Evolutionary conservation across 345 rosid species (phyloP), one percentile per base, ranked within the genome.

Genomic region (Eucalyptus tenuipes): DNA sequence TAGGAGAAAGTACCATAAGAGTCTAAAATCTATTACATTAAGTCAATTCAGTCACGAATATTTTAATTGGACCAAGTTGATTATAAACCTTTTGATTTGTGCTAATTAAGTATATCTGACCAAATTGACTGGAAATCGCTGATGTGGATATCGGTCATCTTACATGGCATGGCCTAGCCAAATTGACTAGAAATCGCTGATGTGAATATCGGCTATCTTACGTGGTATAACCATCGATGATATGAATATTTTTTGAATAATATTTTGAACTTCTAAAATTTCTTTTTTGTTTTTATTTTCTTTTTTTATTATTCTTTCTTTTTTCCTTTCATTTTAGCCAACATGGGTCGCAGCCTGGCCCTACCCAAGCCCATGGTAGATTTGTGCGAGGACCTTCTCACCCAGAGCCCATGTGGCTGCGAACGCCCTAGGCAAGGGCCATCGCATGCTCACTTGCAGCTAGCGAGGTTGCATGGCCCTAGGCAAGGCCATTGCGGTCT

Each of bases 181-280:
- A 0, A 55, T 24, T 55, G 29, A 24, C 27, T 55, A 24, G 12
- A 55, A 24, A 55, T 55, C 27, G 0, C 0, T 55, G 0, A 55
- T 24, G 6, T 24, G 29, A 2, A 24, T 22, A 24, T 55, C 5
- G 0, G 6, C 3, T 0, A 55, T 55, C 0, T 24, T 55, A 55
- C 8, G 3, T 55, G 8, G 29, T 10, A 24, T 55, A 13, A 10
- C 10, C 1, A 52, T 4, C 0, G 2, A 52, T 20, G 4, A 52
- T 10, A 52, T 52, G 1, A 5, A 52, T 52, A 8, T 52, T 52
- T 55, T 55, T 24, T 55, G 0, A 55, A 24, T 55, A 24, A 55
- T 55, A 22, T 24, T 55, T 55, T 24, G 61, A 55, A 55, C 27
- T 55, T 55, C 5, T 55, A 55, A 5, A 6, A 55, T 55, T 55